Evolutionary conservation across 2,329 filamentous ascomycete genomes (phyloP).

Genomic region (Alternaria gaisen): DNA sequence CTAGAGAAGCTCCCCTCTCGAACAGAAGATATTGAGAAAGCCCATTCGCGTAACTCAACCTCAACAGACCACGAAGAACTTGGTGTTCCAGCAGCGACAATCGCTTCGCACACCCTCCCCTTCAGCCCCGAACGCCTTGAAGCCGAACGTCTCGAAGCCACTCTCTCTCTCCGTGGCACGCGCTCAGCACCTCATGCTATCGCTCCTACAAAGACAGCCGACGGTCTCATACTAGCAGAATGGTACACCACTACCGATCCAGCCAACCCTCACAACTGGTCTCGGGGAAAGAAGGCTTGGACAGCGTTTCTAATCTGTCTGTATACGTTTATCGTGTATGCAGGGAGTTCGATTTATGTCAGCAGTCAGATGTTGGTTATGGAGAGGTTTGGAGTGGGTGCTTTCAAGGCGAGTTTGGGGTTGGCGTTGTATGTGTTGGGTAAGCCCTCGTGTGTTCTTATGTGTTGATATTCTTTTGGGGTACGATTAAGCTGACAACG

Average conservation of each 20-base stretch:
- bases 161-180: constrained; percentile 23
- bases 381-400: constrained; percentile 61
- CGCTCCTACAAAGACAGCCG: constrained; percentile 44
- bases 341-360: constrained; percentile 62
- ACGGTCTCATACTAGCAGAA: constrained; percentile 54
- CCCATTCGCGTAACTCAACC: not conserved
- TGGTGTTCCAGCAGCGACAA: not conserved
- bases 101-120: not conserved
- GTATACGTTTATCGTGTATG: constrained; percentile 70
- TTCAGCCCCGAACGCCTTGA: not conserved
- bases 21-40: not conserved
- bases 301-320: constrained; percentile 56
- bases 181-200: constrained; percentile 46
- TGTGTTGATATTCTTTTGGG: accelerated
- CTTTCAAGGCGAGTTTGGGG: constrained; percentile 64
- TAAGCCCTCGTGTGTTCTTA: not conserved
- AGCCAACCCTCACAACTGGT: constrained; percentile 54
- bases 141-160: not conserved
- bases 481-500: not conserved
- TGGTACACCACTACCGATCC: constrained; percentile 55
- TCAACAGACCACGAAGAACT: not conserved
- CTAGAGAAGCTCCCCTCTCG: not conserved
- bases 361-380: constrained; percentile 58
- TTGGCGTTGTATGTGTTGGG: constrained; percentile 68
- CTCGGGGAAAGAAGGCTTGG: constrained; percentile 45